Percentiles rank a stretch among this genome's conserved stretches.
Conservation (phyloP, 257 asterid genomes). For the Capsicum baccatum region DNA sequence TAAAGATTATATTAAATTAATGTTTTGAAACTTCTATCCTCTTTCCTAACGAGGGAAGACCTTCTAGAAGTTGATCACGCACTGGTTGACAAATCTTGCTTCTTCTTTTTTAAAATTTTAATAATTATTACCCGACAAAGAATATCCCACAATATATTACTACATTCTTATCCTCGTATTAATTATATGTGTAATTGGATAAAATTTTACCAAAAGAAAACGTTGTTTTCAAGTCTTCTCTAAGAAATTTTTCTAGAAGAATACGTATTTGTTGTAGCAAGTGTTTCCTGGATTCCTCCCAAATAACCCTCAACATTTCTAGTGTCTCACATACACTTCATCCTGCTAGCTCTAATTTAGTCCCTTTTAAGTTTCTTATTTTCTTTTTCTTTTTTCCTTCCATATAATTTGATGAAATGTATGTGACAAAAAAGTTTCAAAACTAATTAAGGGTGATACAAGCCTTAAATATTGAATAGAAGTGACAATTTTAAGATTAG, state of each 20-base stretch:
- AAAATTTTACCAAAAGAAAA: background rate
- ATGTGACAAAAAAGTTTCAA: too few relatives aligned
- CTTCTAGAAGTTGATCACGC: background rate
- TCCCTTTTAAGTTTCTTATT: too few relatives aligned
- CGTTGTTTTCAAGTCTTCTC: background rate
- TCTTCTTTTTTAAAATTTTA: background rate
- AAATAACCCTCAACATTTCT: too few relatives aligned
- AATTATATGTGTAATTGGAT: background rate
- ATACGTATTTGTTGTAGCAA: background rate
- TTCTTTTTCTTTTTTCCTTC: too few relatives aligned
- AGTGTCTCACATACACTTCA: too few relatives aligned
- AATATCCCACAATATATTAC: background rate
- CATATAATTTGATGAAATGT: too few relatives aligned
- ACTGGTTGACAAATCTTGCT: background rate
- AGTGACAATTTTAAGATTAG: too few relatives aligned
- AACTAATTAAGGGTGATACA: too few relatives aligned
- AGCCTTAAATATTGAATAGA: too few relatives aligned
- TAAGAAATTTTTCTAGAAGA: background rate
- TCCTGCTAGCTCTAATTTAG: too few relatives aligned
- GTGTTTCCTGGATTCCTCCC: too few relatives aligned
- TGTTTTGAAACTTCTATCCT: background rate
- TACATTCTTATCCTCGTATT: background rate
- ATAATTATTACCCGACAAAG: conserved; percentile 9
- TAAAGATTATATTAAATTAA: background rate
- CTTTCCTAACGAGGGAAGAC: background rate